phyloP scores from a whole-genome alignment of 768 basidiomycete species.

The Auricularia cornea region DNA sequence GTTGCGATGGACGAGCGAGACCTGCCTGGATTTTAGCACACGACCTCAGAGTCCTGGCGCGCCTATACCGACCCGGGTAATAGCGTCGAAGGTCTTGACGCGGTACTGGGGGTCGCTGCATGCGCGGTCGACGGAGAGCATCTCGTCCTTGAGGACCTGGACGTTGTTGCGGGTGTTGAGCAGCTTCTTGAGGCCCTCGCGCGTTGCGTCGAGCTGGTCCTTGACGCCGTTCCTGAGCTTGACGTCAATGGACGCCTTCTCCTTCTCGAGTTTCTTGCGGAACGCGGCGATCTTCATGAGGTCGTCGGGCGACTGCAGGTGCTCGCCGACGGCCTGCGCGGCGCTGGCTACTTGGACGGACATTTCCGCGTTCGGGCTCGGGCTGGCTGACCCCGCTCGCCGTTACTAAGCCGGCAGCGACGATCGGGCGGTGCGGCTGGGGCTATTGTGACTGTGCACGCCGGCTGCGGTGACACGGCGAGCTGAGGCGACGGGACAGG shows the following conservation, averaged over 20 bases:
- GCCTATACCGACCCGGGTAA: too few species aligned
- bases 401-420: background rate
- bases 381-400: background rate
- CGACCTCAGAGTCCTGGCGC: too few species aligned
- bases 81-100: conserved; percentile 89
- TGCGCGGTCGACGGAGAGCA: conserved; percentile 68
- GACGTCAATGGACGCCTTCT: conserved; percentile 89
- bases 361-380: too few species aligned
- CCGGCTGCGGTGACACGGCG: too few species aligned
- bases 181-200: conserved; percentile 78
- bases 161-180: conserved; percentile 69
- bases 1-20: conserved; percentile 91
- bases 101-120: conserved; percentile 67
- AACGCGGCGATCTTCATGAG: conserved; percentile 81
- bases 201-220: conserved; percentile 84
- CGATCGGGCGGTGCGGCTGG: too few species aligned
- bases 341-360: conserved; percentile 28
- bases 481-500: too few species aligned
- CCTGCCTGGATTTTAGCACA: conserved; percentile 41
- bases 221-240: conserved; percentile 86
- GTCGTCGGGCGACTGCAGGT: conserved; percentile 89
- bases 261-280: conserved; percentile 91
- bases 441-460: too few species aligned
- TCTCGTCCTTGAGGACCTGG: conserved; percentile 77
- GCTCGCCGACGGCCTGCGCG: conserved; percentile 80